Evolutionary conservation across 495 filamentous ascomycete genomes (phyloP), one percentile per base, ranked within the genome.

Genomic region (Podospora pseudopauciseta): DNA sequence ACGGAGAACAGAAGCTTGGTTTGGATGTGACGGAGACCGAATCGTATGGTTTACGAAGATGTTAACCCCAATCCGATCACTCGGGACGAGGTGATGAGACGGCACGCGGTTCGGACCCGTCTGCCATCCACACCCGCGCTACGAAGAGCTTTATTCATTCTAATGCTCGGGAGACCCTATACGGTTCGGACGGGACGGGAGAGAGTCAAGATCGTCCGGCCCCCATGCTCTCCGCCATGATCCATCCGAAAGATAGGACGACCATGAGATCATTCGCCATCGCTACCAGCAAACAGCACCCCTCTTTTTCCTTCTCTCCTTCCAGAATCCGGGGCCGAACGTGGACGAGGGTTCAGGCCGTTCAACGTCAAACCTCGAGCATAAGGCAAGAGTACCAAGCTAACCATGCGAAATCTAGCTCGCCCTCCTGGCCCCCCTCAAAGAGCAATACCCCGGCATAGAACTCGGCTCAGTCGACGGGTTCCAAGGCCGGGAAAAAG

Each of bases 401-500:
- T 23, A 23, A 63, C n/a, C n/a, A 49, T 11, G 39, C 39, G 7
- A 49, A 5, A 49, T 32, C 30, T 16, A 90, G 86, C 83, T 97
- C 7, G 87, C 90, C 2, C 79, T 96, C 0, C 81, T 99, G 63
- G 86, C 92, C 2, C 85, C 87, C 55, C 83, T 99, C 19, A 92
- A 94, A 67, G 91, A 94, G 64, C 81, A 82, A 57, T 96, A 91
- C 70, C 90, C 89, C 0, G 93, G 88, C 3, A 86, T 99, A 16
- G 95, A 99, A 76, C 80, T 98, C 19, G 95, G 95, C 28, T 96
- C 91, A 71, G 92, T 99, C 3, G 95, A 99, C 79, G 94, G 93
- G 6, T 99, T 99, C 76, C 95, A 99, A 76, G 95, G 95, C 53
- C 85, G 95, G 15, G 95, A 99, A 80, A 99, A 99, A 79, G 95